Percentiles rank a stretch among this genome's conserved stretches.
Evolutionary conservation across 805 yeast genomes (phyloP).

Genomic region (Saturnispora sekii): DNA sequence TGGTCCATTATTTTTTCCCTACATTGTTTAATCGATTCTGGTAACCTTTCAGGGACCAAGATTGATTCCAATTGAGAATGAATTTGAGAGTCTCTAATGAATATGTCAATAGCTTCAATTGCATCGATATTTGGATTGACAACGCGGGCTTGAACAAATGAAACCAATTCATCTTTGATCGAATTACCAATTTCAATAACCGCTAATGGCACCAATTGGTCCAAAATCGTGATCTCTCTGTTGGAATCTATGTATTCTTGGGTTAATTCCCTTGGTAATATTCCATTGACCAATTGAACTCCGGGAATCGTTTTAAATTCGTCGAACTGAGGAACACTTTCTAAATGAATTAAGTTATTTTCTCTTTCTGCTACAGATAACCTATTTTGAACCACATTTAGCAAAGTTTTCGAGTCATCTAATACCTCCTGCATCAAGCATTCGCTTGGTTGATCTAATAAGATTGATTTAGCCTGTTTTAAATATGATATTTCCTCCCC

Average conservation of each 20-base stretch:
- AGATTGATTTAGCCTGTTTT: slow-evolving; percentile 30
- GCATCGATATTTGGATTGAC: slow-evolving; percentile 38
- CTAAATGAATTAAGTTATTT: slow-evolving; percentile 70
- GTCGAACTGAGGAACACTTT: slow-evolving; percentile 42
- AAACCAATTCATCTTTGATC: slow-evolving; percentile 37
- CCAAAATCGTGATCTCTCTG: slow-evolving; percentile 32
- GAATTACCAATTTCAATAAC: slow-evolving; percentile 60
- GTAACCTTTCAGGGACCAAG: slow-evolving; percentile 47
- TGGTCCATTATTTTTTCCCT: slow-evolving; percentile 40
- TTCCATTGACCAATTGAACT: slow-evolving; percentile 45
- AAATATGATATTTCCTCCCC: slow-evolving; percentile 67
- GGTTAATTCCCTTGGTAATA: slow-evolving; percentile 28
- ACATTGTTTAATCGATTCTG: slow-evolving; percentile 46
- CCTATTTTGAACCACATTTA: slow-evolving; percentile 33
- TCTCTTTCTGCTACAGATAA: slow-evolving; percentile 58
- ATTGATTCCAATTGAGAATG: slow-evolving; percentile 57
- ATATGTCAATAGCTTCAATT: slow-evolving; percentile 33
- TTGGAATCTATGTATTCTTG: slow-evolving; percentile 16
- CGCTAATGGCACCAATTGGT: slow-evolving; percentile 54
- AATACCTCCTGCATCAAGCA: slow-evolving; percentile 23
- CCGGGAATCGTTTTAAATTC: slow-evolving; percentile 35
- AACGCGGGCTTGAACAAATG: slow-evolving; percentile 8
- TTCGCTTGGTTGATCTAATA: slow-evolving; percentile 16
- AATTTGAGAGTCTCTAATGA: slow-evolving; percentile 39
- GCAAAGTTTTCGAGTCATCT: slow-evolving; percentile 45